Conservation (phyloP, 1,284 basidiomycete species). For the Pseudozyma flocculosa region DNA sequence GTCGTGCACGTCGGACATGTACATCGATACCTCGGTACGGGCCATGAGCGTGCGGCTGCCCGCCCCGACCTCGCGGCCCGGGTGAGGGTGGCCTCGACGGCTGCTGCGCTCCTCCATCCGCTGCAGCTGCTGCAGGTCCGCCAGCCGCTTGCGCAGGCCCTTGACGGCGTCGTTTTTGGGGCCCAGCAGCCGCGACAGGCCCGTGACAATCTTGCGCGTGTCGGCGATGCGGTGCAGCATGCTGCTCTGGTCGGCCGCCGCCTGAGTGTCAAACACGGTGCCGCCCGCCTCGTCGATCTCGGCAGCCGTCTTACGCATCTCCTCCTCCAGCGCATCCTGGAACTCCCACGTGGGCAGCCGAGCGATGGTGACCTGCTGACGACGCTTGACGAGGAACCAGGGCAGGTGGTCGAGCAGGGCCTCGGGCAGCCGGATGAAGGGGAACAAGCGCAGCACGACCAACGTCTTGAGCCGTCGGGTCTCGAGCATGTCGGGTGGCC, state of each 20-base stretch:
- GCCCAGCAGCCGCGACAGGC: constrained; percentile 73
- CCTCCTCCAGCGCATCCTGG: constrained; percentile 26
- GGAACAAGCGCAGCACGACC: constrained; percentile 10
- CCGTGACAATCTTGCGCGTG: constrained; percentile 78
- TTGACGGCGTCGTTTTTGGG: constrained; percentile 81
- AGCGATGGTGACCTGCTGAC: constrained; percentile 33
- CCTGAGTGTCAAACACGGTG: constrained; percentile 38
- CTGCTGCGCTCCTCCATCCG: constrained; percentile 18
- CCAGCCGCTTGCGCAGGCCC: constrained; percentile 73
- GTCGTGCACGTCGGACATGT: constrained; percentile 91
- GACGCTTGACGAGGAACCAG: constrained; percentile 18
- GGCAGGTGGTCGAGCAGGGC: constrained; percentile 17
- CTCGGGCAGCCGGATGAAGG: constrained; percentile 10
- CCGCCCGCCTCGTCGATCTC: constrained; percentile 36
- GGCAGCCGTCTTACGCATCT: constrained; percentile 37
- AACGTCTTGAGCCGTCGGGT: constrained; percentile 34
- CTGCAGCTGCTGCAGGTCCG: constrained; percentile 57
- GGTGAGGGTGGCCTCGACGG: too few relatives aligned
- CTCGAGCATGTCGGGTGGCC: constrained; percentile 16
- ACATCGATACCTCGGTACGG: constrained; percentile 63
- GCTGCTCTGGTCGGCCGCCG: constrained; percentile 54
- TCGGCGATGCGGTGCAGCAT: constrained; percentile 74
- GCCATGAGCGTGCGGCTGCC: constrained; percentile 26
- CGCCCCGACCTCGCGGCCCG: constrained; percentile 22
- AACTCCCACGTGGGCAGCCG: constrained; percentile 34